These are phyloP conservation scores for Talaromyces stipitatus DNA, from an alignment of 495 filamentous ascomycete species.

Conservation along the genomic window DNA sequence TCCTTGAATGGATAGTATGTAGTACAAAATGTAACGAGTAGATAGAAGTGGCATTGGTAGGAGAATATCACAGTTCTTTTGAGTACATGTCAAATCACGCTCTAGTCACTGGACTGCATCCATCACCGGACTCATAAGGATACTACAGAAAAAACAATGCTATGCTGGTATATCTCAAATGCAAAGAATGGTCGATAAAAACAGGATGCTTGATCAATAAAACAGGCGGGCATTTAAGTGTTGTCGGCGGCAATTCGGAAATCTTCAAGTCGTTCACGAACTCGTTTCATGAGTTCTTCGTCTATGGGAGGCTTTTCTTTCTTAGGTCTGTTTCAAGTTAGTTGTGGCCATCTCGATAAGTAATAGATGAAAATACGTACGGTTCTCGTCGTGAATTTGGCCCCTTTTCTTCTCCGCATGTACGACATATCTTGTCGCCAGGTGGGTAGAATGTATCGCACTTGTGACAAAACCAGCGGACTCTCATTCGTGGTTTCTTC, in stretches of 20 bases:
- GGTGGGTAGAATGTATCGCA: constrained; percentile 50
- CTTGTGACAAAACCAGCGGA: constrained; percentile 56
- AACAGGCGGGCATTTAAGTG: background rate
- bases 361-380: constrained; percentile 25
- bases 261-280: constrained; percentile 50
- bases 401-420: constrained; percentile 53
- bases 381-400: constrained; percentile 40
- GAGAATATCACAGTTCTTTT: background rate
- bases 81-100: background rate
- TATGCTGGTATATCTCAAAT: background rate
- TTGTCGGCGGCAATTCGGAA: constrained; percentile 22
- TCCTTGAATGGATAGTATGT: background rate
- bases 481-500: constrained; percentile 35
- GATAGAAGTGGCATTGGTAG: background rate
- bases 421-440: constrained; percentile 43
- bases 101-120: background rate
- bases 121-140: background rate
- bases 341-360: constrained; percentile 27
- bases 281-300: constrained; percentile 52
- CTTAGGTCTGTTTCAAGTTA: constrained; percentile 41
- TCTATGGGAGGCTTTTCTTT: constrained; percentile 56
- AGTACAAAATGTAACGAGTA: background rate
- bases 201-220: background rate
- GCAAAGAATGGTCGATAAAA: constrained; percentile 6
- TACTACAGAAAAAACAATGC: background rate